These are phyloP conservation scores for Colletotrichum sp. DNA, from an alignment of 2,329 filamentous ascomycete genomes.

Conservation along the genomic window DNA sequence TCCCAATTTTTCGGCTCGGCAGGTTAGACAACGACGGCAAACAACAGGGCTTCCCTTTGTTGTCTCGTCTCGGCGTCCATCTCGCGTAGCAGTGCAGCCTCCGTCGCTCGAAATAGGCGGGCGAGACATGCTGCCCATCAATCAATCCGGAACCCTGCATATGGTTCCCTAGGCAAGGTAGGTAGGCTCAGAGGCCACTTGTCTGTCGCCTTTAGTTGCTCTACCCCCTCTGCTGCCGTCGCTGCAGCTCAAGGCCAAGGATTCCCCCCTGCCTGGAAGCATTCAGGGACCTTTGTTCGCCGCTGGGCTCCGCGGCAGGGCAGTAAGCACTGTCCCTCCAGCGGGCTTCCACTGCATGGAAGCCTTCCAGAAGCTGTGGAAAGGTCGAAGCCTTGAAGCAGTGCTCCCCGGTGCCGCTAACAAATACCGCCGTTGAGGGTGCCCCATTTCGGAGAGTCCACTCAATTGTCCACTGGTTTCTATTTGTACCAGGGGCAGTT, in stretches of 20 bases:
- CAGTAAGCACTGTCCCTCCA: conserved; percentile 2
- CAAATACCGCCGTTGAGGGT: background rate
- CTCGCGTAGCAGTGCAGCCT: conserved; percentile 5
- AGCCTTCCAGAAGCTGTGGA: conserved; percentile 20
- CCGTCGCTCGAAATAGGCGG: conserved; percentile 2
- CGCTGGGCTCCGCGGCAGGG: background rate
- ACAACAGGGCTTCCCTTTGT: background rate
- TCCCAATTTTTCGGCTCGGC: background rate
- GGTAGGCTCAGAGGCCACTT: background rate
- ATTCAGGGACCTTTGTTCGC: conserved; percentile 15
- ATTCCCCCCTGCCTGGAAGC: background rate
- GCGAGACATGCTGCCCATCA: conserved; percentile 9
- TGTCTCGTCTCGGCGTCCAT: conserved; percentile 5
- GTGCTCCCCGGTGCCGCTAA: background rate
- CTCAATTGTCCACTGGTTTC: background rate
- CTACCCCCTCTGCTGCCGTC: background rate
- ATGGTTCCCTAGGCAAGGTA: background rate
- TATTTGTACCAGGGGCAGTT: background rate
- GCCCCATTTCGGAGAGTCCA: background rate
- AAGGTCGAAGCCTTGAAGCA: conserved; percentile 4
- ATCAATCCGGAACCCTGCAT: conserved; percentile 8
- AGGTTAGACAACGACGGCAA: background rate
- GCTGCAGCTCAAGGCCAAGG: background rate
- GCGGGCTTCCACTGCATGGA: conserved; percentile 4
- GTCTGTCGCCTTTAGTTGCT: background rate